A percentile compares a stretch with the other conserved stretches of the same genome.
Evolutionary conservation across 176 grass and related monocot genomes (phyloP).

Genomic region (Dactylis glomerata): DNA sequence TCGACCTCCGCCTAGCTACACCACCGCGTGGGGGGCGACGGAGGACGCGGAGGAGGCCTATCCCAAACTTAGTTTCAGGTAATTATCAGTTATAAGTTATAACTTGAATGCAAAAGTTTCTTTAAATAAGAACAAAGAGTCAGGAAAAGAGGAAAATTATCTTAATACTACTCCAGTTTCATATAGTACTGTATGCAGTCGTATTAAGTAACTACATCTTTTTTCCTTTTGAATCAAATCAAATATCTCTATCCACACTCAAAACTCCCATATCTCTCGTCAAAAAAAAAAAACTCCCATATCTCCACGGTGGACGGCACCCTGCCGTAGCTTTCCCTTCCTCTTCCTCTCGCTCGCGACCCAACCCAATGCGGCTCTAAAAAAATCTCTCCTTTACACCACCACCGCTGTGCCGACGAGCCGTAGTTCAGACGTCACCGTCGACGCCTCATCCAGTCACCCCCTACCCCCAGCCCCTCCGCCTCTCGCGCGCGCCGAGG

Average conservation of each 20-base stretch:
- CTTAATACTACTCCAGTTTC: no score
- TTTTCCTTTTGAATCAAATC: neutral
- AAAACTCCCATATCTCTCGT: neutral
- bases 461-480: neutral
- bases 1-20: no score
- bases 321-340: neutral
- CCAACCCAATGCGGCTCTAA: neutral
- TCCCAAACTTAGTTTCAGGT: no score
- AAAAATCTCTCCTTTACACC: neutral
- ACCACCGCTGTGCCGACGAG: neutral
- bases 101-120: no score
- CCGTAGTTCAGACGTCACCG: neutral
- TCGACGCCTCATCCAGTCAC: neutral
- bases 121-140: no score
- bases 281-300: neutral
- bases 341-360: neutral
- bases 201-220: no score
- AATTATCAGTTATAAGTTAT: no score
- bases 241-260: neutral
- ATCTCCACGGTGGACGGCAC: neutral
- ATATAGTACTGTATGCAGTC: no score
- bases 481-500: neutral
- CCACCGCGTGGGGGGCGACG: no score
- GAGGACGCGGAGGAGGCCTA: no score
- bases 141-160: no score